phyloP scores from a whole-genome alignment of 2,329 filamentous ascomycete genomes.

The Colletotrichum sp. region DNA sequence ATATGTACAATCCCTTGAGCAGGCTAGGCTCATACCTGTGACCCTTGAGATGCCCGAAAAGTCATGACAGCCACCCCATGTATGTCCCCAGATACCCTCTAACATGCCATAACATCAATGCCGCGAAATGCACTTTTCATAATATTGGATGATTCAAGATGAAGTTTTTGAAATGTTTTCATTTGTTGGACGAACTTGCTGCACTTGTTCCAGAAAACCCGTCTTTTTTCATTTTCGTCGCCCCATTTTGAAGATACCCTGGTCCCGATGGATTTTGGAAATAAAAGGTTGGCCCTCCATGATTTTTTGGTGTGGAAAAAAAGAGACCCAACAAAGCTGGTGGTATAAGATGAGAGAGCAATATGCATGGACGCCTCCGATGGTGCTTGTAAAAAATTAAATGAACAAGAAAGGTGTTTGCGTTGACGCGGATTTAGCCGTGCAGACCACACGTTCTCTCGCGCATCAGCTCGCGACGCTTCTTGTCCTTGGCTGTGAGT shows the following conservation, averaged over 20 bases:
- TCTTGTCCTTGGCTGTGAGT: slow-evolving; percentile 67
- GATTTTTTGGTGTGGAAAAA: not conserved
- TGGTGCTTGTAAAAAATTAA: slow-evolving; percentile 4
- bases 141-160: not conserved
- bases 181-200: not conserved
- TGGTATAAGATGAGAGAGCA: slow-evolving; percentile 23
- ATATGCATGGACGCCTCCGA: slow-evolving; percentile 20
- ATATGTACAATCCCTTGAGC: too few relatives aligned
- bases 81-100: not conserved
- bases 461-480: slow-evolving; percentile 70
- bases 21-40: too few relatives aligned
- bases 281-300: not conserved
- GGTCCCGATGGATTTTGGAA: slow-evolving; percentile 9
- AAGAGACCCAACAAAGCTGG: slow-evolving; percentile 13
- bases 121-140: not conserved
- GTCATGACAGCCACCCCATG: not conserved
- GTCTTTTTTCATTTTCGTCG: not conserved
- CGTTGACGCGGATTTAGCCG: not conserved
- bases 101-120: not conserved
- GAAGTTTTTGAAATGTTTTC: not conserved
- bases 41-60: too few relatives aligned
- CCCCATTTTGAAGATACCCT: slow-evolving; percentile 7
- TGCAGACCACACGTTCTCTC: slow-evolving; percentile 60
- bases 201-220: not conserved
- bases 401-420: slow-evolving; percentile 9